Evolutionary conservation across 2,329 filamentous ascomycete genomes (phyloP), one percentile per base, ranked within the genome.

Genomic region (Penicillium sp.): DNA sequence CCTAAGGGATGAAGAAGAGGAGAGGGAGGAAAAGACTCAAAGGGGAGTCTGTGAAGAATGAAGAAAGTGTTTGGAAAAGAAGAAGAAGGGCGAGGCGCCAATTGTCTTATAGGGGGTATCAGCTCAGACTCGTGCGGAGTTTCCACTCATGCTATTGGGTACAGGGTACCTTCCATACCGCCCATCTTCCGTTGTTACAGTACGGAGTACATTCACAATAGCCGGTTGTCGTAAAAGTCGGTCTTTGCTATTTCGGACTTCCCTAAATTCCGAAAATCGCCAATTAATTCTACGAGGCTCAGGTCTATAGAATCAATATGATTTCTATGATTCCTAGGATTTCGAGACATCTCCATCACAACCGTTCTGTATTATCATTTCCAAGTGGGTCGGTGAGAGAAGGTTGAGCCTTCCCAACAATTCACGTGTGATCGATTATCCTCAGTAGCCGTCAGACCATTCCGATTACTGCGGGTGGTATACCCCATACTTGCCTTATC

Each of bases 1-100:
- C 90, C 73, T 73, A 64, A 67, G 69, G 67, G 61, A 62, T 60
- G 50, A 57, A 51, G 53, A 56, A 55, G 57, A 57, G 47, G 56
- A 54, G 56, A 56, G 54, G 55, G n/a, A 62, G 49, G 55, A 56
- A 59, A 62, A 59, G 51, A 57, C 56, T 72, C 71, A 60, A 60
- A 61, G 64, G 60, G 50, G 55, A 45, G 48, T 49, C n/a, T 56
- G 54, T 57, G 58, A 51, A 54, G 37, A 51, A 59, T 37, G 56
- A 51, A 51, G 55, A 52, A 61, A 55, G 60, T 49, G 53, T 51
- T 59, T 61, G 53, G 55, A 46, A 56, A 64, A 63, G 56, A 54
- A 58, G 48, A 58, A 56, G 51, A 58, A 49, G 25, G 53, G 61
- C 26, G 47, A 55, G 49, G 58, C 40, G 40, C 48, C 31, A 55